A percentile compares a stretch with the other conserved stretches of the same genome.
Conservation (phyloP, 495 filamentous ascomycete species). For the Penicillium manginii region DNA sequence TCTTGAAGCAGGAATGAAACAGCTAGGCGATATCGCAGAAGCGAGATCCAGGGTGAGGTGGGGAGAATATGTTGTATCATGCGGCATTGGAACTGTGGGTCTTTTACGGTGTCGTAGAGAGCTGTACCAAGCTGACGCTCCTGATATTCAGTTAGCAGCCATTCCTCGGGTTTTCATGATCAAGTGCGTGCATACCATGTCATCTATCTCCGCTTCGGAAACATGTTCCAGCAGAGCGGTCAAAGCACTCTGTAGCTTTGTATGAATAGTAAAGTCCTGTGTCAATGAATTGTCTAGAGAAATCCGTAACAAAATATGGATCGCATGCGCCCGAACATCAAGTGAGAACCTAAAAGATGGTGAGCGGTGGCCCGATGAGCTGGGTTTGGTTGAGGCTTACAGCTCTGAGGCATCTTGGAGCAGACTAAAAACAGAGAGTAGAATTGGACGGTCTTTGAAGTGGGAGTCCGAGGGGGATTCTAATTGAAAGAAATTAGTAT, state of each 20-base stretch:
- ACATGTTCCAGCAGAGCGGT: constrained; percentile 42
- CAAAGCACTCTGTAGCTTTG: constrained; percentile 52
- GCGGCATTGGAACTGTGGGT: constrained; percentile 58
- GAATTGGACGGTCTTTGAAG: constrained; percentile 12
- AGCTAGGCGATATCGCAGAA: constrained; percentile 73
- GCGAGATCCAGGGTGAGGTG: constrained; percentile 55
- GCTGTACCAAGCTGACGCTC: constrained; percentile 56
- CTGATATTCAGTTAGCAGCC: constrained; percentile 39
- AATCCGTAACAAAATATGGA: constrained; percentile 59
- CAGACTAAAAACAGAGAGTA: constrained; percentile 34
- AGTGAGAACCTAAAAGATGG: constrained; percentile 33
- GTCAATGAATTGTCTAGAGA: constrained; percentile 59
- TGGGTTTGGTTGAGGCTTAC: constrained; percentile 21
- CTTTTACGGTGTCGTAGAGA: constrained; percentile 52
- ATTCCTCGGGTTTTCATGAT: neutral
- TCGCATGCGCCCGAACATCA: constrained; percentile 35
- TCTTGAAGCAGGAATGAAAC: constrained; percentile 68
- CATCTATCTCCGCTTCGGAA: constrained; percentile 30
- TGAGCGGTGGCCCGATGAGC: constrained; percentile 1
- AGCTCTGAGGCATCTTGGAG: constrained; percentile 34
- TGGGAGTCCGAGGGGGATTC: neutral
- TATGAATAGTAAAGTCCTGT: constrained; percentile 39
- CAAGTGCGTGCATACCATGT: constrained; percentile 31
- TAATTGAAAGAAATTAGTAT: constrained; percentile 8
- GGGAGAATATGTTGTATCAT: constrained; percentile 63